Evolutionary conservation across 2,329 filamentous ascomycete genomes (phyloP).

Genomic region (Coniochaeta ligniaria): DNA sequence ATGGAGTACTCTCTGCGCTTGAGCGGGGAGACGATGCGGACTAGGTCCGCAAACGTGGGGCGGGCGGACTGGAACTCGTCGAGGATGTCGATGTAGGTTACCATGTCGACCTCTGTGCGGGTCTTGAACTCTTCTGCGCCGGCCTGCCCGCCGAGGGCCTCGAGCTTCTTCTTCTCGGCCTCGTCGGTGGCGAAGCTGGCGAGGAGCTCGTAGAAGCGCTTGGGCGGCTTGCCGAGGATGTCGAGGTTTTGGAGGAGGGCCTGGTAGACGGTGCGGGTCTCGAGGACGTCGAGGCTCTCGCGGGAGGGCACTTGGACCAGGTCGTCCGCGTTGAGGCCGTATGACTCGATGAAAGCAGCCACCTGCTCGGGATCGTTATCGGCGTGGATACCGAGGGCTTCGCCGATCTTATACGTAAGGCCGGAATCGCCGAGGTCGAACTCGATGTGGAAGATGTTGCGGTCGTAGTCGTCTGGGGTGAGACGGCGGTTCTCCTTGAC

Average conservation of each 20-base stretch:
- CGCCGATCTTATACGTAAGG: conserved; percentile 92
- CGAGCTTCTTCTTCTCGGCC: conserved; percentile 72
- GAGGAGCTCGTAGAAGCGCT: conserved; percentile 93
- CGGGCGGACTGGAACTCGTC: conserved; percentile 86
- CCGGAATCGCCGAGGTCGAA: conserved; percentile 91
- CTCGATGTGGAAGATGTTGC: conserved; percentile 99
- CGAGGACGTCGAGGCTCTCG: conserved; percentile 65
- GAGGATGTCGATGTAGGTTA: conserved; percentile 86
- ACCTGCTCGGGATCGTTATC: conserved; percentile 82
- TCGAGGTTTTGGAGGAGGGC: conserved; percentile 87
- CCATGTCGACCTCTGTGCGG: conserved; percentile 80
- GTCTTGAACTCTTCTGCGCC: conserved; percentile 89
- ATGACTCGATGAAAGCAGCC: conserved; percentile 79
- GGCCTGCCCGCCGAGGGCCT: conserved; percentile 67
- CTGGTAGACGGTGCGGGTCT: conserved; percentile 90
- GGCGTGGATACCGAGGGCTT: conserved; percentile 92
- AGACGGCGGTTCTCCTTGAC: conserved; percentile 95
- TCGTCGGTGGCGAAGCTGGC: conserved; percentile 80
- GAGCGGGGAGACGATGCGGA: conserved; percentile 79
- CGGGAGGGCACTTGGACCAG: conserved; percentile 88
- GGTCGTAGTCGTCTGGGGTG: conserved; percentile 82
- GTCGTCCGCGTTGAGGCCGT: conserved; percentile 74
- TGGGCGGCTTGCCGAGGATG: conserved; percentile 92
- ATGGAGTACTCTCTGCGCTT: conserved; percentile 99
- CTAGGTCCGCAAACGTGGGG: conserved; percentile 80